Conservation (phyloP, 345 rosid genomes). For the Kandelia obovata region DNA sequence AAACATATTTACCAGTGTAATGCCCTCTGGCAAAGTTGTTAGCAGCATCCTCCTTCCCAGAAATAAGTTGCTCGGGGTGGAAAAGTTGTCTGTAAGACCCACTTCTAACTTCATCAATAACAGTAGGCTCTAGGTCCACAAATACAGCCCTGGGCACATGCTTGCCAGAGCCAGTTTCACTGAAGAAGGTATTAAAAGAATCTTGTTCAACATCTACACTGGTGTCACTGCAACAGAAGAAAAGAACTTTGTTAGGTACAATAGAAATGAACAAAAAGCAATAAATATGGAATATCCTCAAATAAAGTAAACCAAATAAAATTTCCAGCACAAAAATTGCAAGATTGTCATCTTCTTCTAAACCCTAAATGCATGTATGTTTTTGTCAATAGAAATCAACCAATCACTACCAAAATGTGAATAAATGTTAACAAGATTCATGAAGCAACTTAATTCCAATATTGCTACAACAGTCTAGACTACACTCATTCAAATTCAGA, state of each 20-base stretch:
- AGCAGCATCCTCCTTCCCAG: conserved; percentile 92
- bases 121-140: conserved; percentile 82
- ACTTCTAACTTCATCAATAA: conserved; percentile 75
- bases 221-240: conserved; percentile 51
- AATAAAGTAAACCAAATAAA: not conserved
- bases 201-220: conserved; percentile 52
- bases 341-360: not conserved
- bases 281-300: not conserved
- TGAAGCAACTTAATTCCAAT: too few species aligned
- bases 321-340: not conserved
- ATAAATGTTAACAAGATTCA: too few species aligned
- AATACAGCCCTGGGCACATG: conserved; percentile 87
- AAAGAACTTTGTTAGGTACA: conserved; percentile 1
- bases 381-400: not conserved
- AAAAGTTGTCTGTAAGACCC: conserved; percentile 79
- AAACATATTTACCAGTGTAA: conserved; percentile 53
- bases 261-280: not conserved
- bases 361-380: not conserved
- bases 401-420: not conserved
- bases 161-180: conserved; percentile 86
- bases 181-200: conserved; percentile 89
- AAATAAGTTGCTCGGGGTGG: conserved; percentile 90
- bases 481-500: too few species aligned
- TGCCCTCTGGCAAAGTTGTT: conserved; percentile 94
- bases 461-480: too few species aligned